phyloP scores from a whole-genome alignment of 2,329 filamentous ascomycete species.

The Ceratocystis ficicola region DNA sequence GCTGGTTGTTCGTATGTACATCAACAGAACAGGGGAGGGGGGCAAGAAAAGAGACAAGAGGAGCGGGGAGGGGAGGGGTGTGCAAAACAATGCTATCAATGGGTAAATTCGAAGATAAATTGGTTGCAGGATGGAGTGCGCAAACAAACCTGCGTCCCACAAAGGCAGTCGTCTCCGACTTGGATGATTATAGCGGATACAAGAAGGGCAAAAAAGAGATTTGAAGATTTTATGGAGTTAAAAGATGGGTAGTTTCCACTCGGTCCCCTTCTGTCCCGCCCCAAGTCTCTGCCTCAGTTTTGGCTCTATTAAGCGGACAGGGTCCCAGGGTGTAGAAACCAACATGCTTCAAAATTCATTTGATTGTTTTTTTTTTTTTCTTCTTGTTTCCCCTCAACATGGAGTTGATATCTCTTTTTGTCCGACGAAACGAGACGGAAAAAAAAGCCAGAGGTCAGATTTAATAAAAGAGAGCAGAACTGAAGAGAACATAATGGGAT shows the following conservation, averaged over 20 bases:
- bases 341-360: background rate
- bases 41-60: background rate
- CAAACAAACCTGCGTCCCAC: background rate
- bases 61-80: conserved; percentile 5
- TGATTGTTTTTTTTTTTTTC: conserved; percentile 1
- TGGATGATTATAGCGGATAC: background rate
- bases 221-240: background rate
- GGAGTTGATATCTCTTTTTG: conserved; percentile 1
- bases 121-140: background rate
- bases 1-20: conserved; percentile 7
- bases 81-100: background rate
- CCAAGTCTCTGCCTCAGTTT: conserved; percentile 6
- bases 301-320: conserved; percentile 2
- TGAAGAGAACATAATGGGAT: background rate
- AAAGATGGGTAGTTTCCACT: background rate
- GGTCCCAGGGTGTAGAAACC: background rate
- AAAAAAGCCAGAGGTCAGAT: background rate
- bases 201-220: background rate
- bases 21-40: background rate
- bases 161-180: conserved; percentile 5
- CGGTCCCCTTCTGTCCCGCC: conserved; percentile 1
- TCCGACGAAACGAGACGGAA: background rate
- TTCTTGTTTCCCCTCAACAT: background rate
- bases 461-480: background rate
- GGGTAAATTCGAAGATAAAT: background rate